Evolutionary conservation across 83 land plant genomes (phyloP).

Genomic region (Larix sibirica): DNA sequence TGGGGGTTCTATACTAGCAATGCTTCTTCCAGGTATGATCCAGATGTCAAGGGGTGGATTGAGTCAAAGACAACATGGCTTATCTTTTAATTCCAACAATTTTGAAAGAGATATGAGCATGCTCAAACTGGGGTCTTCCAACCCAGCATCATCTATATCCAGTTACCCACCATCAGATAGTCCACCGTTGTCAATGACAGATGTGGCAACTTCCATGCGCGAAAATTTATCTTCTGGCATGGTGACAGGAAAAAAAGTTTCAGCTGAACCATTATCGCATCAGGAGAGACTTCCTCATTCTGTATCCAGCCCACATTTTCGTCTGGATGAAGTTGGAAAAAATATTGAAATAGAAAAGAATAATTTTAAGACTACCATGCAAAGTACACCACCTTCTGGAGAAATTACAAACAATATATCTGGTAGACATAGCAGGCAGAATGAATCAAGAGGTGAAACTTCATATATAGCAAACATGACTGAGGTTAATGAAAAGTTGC

Average conservation of each 20-base stretch:
- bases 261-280: not conserved
- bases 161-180: not conserved
- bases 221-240: not conserved
- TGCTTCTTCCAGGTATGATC: conserved; percentile 61
- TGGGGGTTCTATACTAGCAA: conserved; percentile 54
- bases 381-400: not conserved
- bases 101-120: not conserved
- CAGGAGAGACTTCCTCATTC: not conserved
- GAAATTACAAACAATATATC: not conserved
- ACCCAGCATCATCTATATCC: not conserved
- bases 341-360: not conserved
- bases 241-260: not conserved
- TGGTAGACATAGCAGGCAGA: not conserved
- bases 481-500: not conserved
- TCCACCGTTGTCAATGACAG: not conserved
- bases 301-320: not conserved
- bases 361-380: not conserved
- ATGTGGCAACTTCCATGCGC: not conserved
- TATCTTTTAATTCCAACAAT: not conserved
- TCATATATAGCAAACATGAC: not conserved
- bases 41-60: conserved; percentile 46
- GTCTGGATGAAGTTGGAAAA: conserved; percentile 1
- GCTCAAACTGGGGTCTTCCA: not conserved
- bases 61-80: conserved; percentile 9
- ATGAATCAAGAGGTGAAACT: not conserved